Base-by-base conservation (phyloP, 805 yeast species). In the Wickerhamomyces pijperi region DNA sequence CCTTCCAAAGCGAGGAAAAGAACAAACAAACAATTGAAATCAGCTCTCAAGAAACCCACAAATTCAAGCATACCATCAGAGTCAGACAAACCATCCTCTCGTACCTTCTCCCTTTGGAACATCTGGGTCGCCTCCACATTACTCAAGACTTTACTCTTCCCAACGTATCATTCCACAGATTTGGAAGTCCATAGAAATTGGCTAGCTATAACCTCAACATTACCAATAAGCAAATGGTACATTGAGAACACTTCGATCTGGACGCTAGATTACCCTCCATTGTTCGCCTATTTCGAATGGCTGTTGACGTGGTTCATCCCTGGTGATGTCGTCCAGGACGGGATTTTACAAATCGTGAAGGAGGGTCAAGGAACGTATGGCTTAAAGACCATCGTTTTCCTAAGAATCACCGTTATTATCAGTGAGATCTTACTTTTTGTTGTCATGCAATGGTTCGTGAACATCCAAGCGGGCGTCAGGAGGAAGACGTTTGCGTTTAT, bases 241-340 rank as follows among this genome's bases (percentile, higher is more conserved):
- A 56, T 68, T 33, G 95, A 92, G 46, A 59, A 67, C 36, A 76
- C 85, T 0, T 72, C 75, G 35, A 87, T 82, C 54, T 92, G 97
- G 97, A 92, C 97, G 0, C 63, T 92, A 32, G 98, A 92, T 58
- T 92, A 90, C 60, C 98, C 99, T 11, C 99, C 99, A 0, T 84
- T 87, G 51, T 92, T 92, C 60, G 98, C 98, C 0, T 88, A 86
- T 59, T 90, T 92, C 50, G 98, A 92, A 58, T 86, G 87, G 83
- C 17, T 69, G 3, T 56, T 92, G 36, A 68, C 94, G 0, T 78
- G 68, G 38, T 68, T 83, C 40, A 90, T 82, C 2, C 95, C 95
- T 0, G 37, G 49, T 2, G 21, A 54, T 0, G 94, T 83, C 1
- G 62, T 58, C 5, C 56, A 65, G 1, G 96, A 88, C 58, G 95